These are phyloP conservation scores for Diospyros lotus DNA, from an alignment of 148 eudicot species.

Conservation along the genomic window DNA sequence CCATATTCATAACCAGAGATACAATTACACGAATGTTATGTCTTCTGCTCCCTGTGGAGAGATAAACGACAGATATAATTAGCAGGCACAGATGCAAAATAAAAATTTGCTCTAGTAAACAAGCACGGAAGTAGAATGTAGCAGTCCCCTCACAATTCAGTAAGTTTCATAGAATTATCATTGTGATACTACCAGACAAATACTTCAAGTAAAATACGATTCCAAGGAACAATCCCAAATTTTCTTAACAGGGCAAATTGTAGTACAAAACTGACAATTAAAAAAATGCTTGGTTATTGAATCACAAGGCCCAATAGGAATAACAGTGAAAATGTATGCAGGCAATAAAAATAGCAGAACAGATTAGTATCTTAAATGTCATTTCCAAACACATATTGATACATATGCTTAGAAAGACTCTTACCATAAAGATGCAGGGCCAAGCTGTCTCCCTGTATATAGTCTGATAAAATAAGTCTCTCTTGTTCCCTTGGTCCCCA, in stretches of 20 bases:
- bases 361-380: no score
- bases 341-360: no score
- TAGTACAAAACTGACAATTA: background rate
- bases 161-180: background rate
- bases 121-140: background rate
- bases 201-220: background rate
- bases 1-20: background rate
- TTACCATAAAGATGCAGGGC: conserved; percentile 93
- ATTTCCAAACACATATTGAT: no score
- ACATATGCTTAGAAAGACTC: conserved; percentile 7
- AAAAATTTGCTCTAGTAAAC: background rate
- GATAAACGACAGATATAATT: no score
- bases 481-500: conserved; percentile 99
- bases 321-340: no score
- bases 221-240: background rate
- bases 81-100: background rate
- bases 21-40: no score
- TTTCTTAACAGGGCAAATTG: background rate
- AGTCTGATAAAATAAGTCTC: conserved; percentile 86
- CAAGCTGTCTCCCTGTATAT: conserved; percentile 80
- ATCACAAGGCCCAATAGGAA: background rate
- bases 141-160: background rate
- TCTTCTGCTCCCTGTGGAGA: no score
- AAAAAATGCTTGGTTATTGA: background rate
- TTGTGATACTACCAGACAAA: no score